Conservation (phyloP, 1,284 basidiomycete species). For the Butyriboletus regius region DNA sequence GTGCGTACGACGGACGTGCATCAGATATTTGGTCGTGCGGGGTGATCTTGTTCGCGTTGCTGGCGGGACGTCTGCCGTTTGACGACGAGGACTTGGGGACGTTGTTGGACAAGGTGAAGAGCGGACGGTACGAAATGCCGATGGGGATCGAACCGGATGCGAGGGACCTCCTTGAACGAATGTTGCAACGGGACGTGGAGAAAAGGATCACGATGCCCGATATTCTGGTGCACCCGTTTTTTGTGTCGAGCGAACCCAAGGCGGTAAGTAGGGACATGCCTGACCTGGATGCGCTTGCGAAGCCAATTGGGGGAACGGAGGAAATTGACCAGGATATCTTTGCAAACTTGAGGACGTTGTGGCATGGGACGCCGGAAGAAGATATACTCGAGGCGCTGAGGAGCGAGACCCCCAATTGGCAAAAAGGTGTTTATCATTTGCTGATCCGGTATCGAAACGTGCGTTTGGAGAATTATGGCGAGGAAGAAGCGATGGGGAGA, state of each 20-base stretch:
- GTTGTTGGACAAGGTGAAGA: conserved; percentile 77
- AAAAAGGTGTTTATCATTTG: conserved; percentile 87
- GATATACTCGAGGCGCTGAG: conserved; percentile 65
- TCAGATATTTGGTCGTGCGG: conserved; percentile 99
- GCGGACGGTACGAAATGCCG: conserved; percentile 81
- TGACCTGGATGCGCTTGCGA: conserved; percentile 61
- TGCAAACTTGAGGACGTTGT: conserved; percentile 83
- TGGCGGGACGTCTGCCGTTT: conserved; percentile 89
- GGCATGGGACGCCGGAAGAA: conserved; percentile 69
- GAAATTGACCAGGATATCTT: conserved; percentile 87
- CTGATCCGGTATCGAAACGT: conserved; percentile 71
- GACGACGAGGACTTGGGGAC: conserved; percentile 77
- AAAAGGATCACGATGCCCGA: conserved; percentile 83
- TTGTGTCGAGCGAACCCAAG: conserved; percentile 58
- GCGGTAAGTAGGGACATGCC: conserved; percentile 48
- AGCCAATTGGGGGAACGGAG: conserved; percentile 51
- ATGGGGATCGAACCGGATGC: conserved; percentile 69
- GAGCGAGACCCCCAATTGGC: conserved; percentile 69
- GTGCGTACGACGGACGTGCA: conserved; percentile 80
- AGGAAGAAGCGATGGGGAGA: conserved; percentile 40
- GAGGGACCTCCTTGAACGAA: conserved; percentile 74
- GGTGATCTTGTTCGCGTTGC: conserved; percentile 86
- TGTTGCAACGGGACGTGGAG: conserved; percentile 80
- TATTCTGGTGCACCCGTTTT: conserved; percentile 86
- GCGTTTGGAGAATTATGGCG: conserved; percentile 62